These are phyloP conservation scores for Flaveria robusta DNA, from an alignment of 129 eudicot genomes.

Conservation along the genomic window DNA sequence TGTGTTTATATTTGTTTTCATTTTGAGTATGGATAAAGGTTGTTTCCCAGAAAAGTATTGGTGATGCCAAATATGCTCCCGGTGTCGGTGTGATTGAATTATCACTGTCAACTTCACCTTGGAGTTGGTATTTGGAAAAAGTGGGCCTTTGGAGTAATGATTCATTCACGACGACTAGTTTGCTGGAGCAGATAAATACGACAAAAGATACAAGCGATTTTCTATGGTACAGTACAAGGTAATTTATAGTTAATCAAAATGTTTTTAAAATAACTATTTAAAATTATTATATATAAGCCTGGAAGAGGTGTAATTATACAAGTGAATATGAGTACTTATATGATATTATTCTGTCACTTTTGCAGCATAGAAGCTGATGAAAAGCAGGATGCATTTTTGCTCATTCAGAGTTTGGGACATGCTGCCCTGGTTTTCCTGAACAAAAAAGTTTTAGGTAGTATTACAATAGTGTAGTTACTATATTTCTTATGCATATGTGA, in stretches of 20 bases:
- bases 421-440: slow-evolving; percentile 78
- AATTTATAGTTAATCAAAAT: slow-evolving; percentile 14
- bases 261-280: neutral
- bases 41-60: slow-evolving; percentile 45
- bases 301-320: neutral
- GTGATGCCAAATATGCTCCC: slow-evolving; percentile 32
- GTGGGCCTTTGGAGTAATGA: slow-evolving; percentile 54
- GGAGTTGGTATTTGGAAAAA: slow-evolving; percentile 82
- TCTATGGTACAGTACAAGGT: slow-evolving; percentile 85
- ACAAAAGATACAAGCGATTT: slow-evolving; percentile 75
- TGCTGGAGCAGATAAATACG: slow-evolving; percentile 75
- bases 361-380: slow-evolving; percentile 57
- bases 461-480: neutral
- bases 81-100: slow-evolving; percentile 37
- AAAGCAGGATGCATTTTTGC: slow-evolving; percentile 49
- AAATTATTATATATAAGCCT: neutral
- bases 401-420: slow-evolving; percentile 75
- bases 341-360: slow-evolving; percentile 9
- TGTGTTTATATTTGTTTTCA: slow-evolving; percentile 10
- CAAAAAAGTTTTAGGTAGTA: slow-evolving; percentile 61
- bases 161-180: slow-evolving; percentile 46
- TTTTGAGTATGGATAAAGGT: slow-evolving; percentile 41
- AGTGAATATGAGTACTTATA: neutral
- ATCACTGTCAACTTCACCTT: slow-evolving; percentile 43
- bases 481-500: neutral